Evolutionary conservation across 768 basidiomycete genomes (phyloP), one percentile per base, ranked within the genome.

Genomic region (Fomitopsis serialis): DNA sequence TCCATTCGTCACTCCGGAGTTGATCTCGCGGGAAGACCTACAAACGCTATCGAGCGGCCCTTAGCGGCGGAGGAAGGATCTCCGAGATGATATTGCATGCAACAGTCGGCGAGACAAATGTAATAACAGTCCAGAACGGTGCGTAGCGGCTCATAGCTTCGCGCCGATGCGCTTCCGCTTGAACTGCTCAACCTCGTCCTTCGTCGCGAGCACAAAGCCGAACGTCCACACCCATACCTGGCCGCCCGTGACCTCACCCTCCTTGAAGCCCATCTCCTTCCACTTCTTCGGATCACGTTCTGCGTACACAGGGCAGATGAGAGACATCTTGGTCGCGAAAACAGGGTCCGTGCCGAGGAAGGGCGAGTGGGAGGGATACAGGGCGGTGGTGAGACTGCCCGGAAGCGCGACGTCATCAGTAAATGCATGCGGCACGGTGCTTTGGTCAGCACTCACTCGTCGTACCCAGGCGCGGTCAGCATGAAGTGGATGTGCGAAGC

Each of bases 331-430:
- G 2, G 68, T 70, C 29, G 68, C 68, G 48, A 70, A 70, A 2
- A 70, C 68, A 27, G 68, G 68, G 55, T 70, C 68, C 0, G 67
- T 70, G 42, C 68, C 68, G 10, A 70, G 65, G 64, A 70, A 70
- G 17, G 68, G 68, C 25, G 66, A 68, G 54, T 67, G 64, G 3
- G 64, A 62, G 8, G 68, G 68, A 54, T 70, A 70, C 15, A 70
- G 60, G 15, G 68, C 68, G 4, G 66, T 66, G 17, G 67, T 68
- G 29, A 70, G 57, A 21, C 66, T 66, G 44, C 9, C 9, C n/a
- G 27, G 2, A 22, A 24, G 5, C 23, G n/a, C n/a, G n/a, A n/a
- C n/a, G n/a, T n/a, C n/a, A n/a, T n/a, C n/a, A n/a, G n/a, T n/a
- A n/a, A n/a, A n/a, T n/a, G n/a, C n/a, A n/a, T n/a, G n/a, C n/a